phyloP scores from a whole-genome alignment of 169 alveolate genomes.

The Plasmodium relictum region DNA sequence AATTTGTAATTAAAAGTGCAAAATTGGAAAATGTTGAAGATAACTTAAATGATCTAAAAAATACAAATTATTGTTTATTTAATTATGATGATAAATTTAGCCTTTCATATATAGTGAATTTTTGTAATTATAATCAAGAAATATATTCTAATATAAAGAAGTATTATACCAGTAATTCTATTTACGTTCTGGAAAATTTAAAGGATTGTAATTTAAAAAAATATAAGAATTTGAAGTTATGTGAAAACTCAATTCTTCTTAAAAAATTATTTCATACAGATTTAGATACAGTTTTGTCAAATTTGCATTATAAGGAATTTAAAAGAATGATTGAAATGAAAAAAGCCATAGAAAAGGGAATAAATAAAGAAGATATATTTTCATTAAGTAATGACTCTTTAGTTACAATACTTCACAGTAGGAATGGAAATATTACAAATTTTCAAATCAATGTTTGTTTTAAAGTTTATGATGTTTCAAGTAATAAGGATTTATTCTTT shows the following conservation, averaged over 20 bases:
- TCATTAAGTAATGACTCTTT: constrained; percentile 58
- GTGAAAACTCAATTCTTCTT: constrained; percentile 35
- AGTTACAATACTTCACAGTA: constrained; percentile 34
- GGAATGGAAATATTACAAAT: constrained; percentile 25
- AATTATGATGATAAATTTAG: constrained; percentile 2
- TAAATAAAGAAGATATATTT: constrained; percentile 7
- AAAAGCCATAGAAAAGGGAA: constrained; percentile 19
- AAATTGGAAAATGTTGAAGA: constrained; percentile 40
- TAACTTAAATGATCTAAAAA: constrained; percentile 19
- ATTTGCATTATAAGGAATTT: constrained; percentile 21
- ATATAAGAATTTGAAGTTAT: constrained; percentile 39
- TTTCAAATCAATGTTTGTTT: constrained; percentile 43
- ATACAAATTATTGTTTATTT: constrained; percentile 38
- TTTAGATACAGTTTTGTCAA: constrained; percentile 4
- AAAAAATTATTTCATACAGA: constrained; percentile 11
- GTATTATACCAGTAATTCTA: constrained; percentile 10
- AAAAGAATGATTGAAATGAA: constrained; percentile 38
- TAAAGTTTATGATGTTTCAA: constrained; percentile 1
- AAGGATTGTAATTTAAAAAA: neutral
- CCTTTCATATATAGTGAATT: constrained; percentile 26
- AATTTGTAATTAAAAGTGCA: constrained; percentile 44
- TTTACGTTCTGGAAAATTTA: constrained; percentile 5
- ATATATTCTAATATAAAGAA: constrained; percentile 37
- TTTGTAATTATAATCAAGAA: constrained; percentile 51
- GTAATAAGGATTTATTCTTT: constrained; percentile 12